These are phyloP conservation scores for Leccinellum luteum DNA, from an alignment of 768 basidiomycete genomes.

Conservation along the genomic window DNA sequence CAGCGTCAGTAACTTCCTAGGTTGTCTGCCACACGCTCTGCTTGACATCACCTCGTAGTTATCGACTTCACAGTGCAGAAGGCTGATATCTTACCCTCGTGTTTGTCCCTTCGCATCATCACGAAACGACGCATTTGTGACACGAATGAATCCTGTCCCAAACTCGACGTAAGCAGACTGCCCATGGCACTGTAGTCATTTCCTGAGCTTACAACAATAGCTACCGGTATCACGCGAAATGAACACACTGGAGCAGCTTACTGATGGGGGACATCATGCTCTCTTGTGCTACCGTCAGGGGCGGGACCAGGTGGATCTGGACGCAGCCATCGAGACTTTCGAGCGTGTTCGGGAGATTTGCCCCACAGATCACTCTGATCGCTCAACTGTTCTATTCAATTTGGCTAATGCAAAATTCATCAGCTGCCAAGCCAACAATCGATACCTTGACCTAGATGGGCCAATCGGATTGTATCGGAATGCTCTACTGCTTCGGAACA, in stretches of 20 bases:
- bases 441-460: background rate
- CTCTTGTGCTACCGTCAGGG: background rate
- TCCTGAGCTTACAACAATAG: background rate
- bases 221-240: background rate
- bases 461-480: background rate
- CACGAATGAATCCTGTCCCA: background rate
- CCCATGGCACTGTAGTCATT: too few species aligned
- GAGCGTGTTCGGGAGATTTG: background rate
- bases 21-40: too few species aligned
- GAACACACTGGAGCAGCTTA: background rate
- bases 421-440: background rate
- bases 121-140: background rate
- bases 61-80: background rate
- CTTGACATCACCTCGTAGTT: background rate
- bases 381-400: background rate
- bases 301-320: background rate
- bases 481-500: background rate
- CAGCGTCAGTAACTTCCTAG: too few species aligned
- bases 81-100: background rate
- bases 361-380: background rate
- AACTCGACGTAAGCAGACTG: background rate
- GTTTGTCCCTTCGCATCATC: background rate
- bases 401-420: background rate
- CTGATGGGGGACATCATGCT: background rate
- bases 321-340: background rate